Evolutionary conservation across 2,329 filamentous ascomycete genomes (phyloP).

Genomic region (Pseudogymnoascus sp.): DNA sequence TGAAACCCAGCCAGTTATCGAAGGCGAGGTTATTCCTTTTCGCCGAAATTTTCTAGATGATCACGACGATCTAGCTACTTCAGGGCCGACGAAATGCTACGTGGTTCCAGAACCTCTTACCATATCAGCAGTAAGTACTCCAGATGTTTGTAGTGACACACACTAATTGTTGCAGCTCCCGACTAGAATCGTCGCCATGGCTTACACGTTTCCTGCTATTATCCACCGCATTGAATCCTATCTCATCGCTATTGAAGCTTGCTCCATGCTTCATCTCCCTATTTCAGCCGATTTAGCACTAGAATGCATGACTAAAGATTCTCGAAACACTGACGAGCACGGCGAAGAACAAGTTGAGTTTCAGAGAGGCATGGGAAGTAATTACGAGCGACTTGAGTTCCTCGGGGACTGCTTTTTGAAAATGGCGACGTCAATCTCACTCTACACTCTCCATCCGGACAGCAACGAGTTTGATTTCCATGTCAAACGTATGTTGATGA

Average conservation of each 20-base stretch:
- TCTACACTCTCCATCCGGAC: slow-evolving; percentile 68
- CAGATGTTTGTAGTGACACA: neutral
- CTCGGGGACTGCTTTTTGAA: slow-evolving; percentile 91
- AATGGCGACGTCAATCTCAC: slow-evolving; percentile 84
- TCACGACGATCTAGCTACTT: slow-evolving; percentile 33
- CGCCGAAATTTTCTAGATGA: slow-evolving; percentile 80
- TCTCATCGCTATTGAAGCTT: slow-evolving; percentile 71
- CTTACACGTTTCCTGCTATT: slow-evolving; percentile 70
- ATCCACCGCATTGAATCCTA: slow-evolving; percentile 76
- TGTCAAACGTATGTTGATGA: slow-evolving; percentile 78
- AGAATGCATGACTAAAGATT: slow-evolving; percentile 89
- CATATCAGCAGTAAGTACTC: slow-evolving; percentile 60
- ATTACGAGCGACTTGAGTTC: slow-evolving; percentile 92
- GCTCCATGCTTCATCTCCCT: slow-evolving; percentile 51
- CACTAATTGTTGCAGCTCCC: slow-evolving; percentile 46
- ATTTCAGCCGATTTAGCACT: slow-evolving; percentile 64
- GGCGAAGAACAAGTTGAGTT: slow-evolving; percentile 60
- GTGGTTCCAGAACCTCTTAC: slow-evolving; percentile 69
- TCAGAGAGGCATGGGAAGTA: slow-evolving; percentile 79
- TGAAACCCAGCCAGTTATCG: slow-evolving; percentile 70
- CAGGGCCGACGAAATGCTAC: slow-evolving; percentile 42
- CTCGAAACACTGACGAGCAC: slow-evolving; percentile 72
- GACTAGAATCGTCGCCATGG: slow-evolving; percentile 59
- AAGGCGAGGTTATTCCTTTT: slow-evolving; percentile 63
- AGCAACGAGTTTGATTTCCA: slow-evolving; percentile 82